Evolutionary conservation across 2,329 filamentous ascomycete genomes (phyloP).

Genomic region (Penicillium sp.): DNA sequence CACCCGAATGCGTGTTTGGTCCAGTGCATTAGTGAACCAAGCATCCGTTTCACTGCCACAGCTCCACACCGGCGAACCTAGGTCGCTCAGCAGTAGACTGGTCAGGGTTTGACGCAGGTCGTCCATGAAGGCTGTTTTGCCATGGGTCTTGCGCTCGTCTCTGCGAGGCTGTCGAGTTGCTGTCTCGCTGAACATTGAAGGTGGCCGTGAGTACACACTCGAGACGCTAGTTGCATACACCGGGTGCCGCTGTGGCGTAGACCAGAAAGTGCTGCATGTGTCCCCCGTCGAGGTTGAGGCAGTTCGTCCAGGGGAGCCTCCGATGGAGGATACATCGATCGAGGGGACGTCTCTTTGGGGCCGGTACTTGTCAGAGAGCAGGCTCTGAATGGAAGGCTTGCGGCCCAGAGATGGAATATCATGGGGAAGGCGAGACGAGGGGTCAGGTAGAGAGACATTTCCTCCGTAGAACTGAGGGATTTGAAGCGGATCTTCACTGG

Average conservation of each 20-base stretch:
- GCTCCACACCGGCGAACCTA: conserved; percentile 80
- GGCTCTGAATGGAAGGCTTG: conserved; percentile 64
- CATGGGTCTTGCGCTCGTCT: conserved; percentile 48
- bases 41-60: conserved; percentile 86
- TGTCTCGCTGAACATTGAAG: conserved; percentile 40
- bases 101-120: conserved; percentile 74
- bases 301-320: conserved; percentile 60
- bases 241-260: conserved; percentile 67
- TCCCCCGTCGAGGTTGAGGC: conserved; percentile 67
- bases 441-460: conserved; percentile 29
- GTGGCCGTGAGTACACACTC: conserved; percentile 49
- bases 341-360: conserved; percentile 53
- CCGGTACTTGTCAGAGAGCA: conserved; percentile 63
- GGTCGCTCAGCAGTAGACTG: conserved; percentile 79
- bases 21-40: conserved; percentile 62
- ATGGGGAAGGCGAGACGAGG: conserved; percentile 28
- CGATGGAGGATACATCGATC: conserved; percentile 55
- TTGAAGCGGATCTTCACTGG: conserved; percentile 41
- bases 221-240: conserved; percentile 60
- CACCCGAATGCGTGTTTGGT: conserved; percentile 44
- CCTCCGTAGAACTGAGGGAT: conserved; percentile 25
- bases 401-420: conserved; percentile 41
- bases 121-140: conserved; percentile 71
- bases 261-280: conserved; percentile 80
- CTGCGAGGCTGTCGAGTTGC: conserved; percentile 30